Percentiles rank a stretch among this genome's conserved stretches.
phyloP scores from a whole-genome alignment of 2,329 filamentous ascomycete genomes.

The Scedosporium aurantiacum region DNA sequence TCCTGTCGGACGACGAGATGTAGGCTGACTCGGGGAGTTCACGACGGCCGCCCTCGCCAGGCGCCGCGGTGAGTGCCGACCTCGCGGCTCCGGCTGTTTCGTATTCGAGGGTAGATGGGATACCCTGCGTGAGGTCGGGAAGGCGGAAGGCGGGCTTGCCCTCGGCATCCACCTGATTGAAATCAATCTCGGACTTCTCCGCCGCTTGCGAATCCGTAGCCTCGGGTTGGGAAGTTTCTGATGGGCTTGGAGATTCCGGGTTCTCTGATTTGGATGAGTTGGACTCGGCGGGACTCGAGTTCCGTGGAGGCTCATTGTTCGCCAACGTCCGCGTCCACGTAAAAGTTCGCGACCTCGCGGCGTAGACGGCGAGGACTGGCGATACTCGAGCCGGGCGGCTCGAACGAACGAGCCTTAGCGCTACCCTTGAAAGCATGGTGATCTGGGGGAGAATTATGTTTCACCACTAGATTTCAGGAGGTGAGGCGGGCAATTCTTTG shows the following conservation, averaged over 20 bases:
- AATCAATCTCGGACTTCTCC: background rate
- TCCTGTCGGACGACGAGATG: conserved; percentile 79
- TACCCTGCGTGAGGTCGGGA: conserved; percentile 86
- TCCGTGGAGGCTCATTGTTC: background rate
- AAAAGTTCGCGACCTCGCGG: background rate
- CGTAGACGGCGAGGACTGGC: background rate
- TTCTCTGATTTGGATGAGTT: background rate
- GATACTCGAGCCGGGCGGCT: background rate
- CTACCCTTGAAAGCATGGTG: conserved; percentile 6
- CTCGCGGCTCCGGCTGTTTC: conserved; percentile 47
- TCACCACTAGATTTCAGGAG: background rate
- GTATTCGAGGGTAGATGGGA: conserved; percentile 78
- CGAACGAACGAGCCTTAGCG: background rate
- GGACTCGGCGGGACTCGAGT: background rate
- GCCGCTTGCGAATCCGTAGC: conserved; percentile 9
- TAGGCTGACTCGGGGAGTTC: conserved; percentile 72
- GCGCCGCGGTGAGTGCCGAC: conserved; percentile 17
- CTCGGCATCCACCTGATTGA: conserved; percentile 11
- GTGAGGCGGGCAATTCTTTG: background rate
- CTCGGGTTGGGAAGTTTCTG: conserved; percentile 4
- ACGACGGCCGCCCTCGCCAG: conserved; percentile 24
- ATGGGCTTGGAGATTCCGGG: background rate
- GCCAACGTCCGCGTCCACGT: conserved; percentile 2
- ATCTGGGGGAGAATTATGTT: background rate
- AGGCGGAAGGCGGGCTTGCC: conserved; percentile 26